Conservation (phyloP, 176 grass and related monocot species). For the Triticum dicoccoides region DNA sequence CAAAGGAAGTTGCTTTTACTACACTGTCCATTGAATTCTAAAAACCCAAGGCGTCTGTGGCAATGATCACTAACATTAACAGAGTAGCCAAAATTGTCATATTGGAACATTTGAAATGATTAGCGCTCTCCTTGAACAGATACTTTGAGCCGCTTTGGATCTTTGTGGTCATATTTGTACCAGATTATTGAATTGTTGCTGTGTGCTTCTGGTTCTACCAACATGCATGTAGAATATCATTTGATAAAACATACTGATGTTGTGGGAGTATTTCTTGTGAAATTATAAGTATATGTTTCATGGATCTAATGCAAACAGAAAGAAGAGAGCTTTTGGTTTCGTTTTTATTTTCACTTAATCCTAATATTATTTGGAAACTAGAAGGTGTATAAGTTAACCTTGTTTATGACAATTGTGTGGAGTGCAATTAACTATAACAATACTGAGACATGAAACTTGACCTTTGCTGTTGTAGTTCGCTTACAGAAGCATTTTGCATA, state of each 20-base stretch:
- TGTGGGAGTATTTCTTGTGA: background rate
- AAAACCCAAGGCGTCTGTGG: background rate
- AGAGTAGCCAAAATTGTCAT: background rate
- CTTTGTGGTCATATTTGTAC: background rate
- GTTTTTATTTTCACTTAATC: background rate
- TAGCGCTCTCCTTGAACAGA: background rate
- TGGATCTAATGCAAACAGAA: constrained; percentile 16
- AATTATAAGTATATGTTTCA: background rate
- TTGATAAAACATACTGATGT: background rate
- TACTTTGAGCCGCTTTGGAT: background rate
- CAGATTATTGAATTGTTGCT: background rate
- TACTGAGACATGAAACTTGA: background rate
- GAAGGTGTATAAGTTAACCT: background rate
- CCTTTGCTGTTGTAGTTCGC: constrained; percentile 62
- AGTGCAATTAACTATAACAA: background rate
- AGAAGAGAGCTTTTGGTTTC: background rate
- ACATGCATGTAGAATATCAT: background rate
- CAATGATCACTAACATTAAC: background rate
- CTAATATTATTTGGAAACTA: constrained; percentile 16
- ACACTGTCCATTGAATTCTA: background rate
- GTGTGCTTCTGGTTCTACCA: background rate
- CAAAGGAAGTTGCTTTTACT: constrained; percentile 4
- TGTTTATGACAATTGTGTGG: background rate
- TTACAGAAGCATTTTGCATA: constrained; percentile 98
- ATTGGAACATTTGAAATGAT: background rate